phyloP scores from a whole-genome alignment of 202 grass and related monocot species.

The Zizania palustris region DNA sequence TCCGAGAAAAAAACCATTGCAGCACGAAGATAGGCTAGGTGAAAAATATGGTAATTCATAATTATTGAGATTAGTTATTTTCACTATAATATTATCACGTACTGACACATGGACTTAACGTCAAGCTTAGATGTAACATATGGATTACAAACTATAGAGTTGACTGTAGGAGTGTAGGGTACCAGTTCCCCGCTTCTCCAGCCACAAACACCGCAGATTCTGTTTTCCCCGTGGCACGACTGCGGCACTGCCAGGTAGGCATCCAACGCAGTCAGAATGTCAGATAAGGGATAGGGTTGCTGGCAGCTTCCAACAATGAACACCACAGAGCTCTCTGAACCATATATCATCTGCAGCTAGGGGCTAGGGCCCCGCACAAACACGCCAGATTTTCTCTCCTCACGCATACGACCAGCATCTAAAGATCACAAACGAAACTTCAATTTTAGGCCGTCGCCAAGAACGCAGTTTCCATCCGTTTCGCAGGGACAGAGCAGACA shows the following conservation, averaged over 20 bases:
- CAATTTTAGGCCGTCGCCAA: not conserved
- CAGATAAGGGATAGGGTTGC: conserved; percentile 58
- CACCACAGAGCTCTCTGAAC: conserved; percentile 33
- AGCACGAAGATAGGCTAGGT: too few relatives aligned
- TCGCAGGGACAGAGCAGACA: not conserved
- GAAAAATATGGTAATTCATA: too few relatives aligned
- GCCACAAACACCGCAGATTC: not conserved
- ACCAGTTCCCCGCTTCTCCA: too few relatives aligned
- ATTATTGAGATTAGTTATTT: too few relatives aligned
- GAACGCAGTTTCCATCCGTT: not conserved
- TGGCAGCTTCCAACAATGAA: not conserved
- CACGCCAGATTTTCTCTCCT: conserved; percentile 4
- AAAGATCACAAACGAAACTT: conserved; percentile 42
- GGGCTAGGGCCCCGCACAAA: conserved; percentile 11
- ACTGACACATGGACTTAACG: too few relatives aligned
- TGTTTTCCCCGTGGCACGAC: not conserved
- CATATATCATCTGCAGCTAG: conserved; percentile 35
- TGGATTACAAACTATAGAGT: too few relatives aligned
- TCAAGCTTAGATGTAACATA: too few relatives aligned
- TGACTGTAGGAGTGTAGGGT: too few relatives aligned
- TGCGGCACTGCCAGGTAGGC: not conserved
- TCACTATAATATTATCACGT: too few relatives aligned
- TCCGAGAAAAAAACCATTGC: too few relatives aligned
- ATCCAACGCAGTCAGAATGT: conserved; percentile 5
- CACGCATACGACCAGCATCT: not conserved